These are phyloP conservation scores for Phytomonas sp. DNA, from an alignment of 208 protist species.

Conservation along the genomic window DNA sequence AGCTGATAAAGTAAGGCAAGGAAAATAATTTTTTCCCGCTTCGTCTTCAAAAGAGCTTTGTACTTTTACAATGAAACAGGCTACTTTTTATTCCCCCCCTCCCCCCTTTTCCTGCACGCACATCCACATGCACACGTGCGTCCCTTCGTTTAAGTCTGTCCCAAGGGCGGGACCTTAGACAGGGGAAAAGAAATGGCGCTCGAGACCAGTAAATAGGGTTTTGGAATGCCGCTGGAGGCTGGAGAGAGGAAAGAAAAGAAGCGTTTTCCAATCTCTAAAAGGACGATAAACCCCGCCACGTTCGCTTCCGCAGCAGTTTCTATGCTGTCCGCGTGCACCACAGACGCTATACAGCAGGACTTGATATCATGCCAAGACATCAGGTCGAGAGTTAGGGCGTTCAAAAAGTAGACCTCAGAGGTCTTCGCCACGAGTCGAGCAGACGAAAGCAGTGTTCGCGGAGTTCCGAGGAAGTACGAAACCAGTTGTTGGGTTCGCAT, in stretches of 20 bases:
- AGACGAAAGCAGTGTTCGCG: slow-evolving; percentile 36
- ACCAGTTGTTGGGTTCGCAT: slow-evolving; percentile 37
- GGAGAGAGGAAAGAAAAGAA: slow-evolving; percentile 74
- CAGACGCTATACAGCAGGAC: slow-evolving; percentile 43
- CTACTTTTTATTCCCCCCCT: not conserved
- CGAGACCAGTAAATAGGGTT: slow-evolving; percentile 74
- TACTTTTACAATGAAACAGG: not conserved
- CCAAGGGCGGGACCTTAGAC: slow-evolving; percentile 18
- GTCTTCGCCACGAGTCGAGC: slow-evolving; percentile 48
- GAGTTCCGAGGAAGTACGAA: slow-evolving; percentile 64
- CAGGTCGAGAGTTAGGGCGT: slow-evolving; percentile 46
- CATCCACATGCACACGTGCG: not conserved
- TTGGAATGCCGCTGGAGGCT: slow-evolving; percentile 48
- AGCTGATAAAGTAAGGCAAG: not conserved
- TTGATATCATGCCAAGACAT: slow-evolving; percentile 43
- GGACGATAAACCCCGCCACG: slow-evolving; percentile 64
- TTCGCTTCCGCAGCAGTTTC: slow-evolving; percentile 53
- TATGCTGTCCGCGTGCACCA: slow-evolving; percentile 56
- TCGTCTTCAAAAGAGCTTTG: not conserved
- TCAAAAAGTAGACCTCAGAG: slow-evolving; percentile 54
- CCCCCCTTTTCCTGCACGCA: not conserved
- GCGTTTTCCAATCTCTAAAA: slow-evolving; percentile 66
- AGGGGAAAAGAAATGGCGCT: slow-evolving; percentile 14
- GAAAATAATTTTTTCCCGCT: not conserved
- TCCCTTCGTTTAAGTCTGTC: not conserved